Conservation (phyloP, 768 basidiomycete genomes). For the Tephrocybe sp. region DNA sequence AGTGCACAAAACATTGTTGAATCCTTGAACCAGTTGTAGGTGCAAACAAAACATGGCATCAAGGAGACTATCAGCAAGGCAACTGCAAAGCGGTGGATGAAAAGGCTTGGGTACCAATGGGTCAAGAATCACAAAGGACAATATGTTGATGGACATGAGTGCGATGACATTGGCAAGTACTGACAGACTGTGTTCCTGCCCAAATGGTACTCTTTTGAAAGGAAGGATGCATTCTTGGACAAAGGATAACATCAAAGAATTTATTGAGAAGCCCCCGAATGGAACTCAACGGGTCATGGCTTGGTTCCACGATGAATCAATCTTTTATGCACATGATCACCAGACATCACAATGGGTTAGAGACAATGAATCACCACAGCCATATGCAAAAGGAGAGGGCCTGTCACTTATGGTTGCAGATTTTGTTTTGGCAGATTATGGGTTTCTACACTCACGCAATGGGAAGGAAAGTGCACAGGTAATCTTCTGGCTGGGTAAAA, state of each 20-base stretch:
- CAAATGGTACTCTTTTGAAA: conserved; percentile 13
- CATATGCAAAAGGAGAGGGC: conserved; percentile 33
- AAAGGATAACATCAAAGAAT: conserved; percentile 14
- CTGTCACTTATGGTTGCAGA: conserved; percentile 33
- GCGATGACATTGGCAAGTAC: conserved; percentile 28
- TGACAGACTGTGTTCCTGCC: conserved; percentile 22
- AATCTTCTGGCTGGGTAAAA: conserved; percentile 23
- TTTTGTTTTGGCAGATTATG: conserved; percentile 33
- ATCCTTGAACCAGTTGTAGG: conserved; percentile 11
- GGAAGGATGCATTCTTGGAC: conserved; percentile 11
- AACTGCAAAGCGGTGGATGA: conserved; percentile 26
- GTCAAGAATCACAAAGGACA: conserved; percentile 17
- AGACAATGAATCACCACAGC: conserved; percentile 15
- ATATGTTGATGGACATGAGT: conserved; percentile 33
- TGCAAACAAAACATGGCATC: conserved; percentile 9
- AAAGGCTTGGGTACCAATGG: conserved; percentile 23
- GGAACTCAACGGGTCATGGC: conserved; percentile 9
- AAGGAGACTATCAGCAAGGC: conserved; percentile 12
- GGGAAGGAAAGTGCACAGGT: conserved; percentile 18
- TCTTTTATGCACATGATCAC: conserved; percentile 34
- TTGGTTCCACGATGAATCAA: conserved; percentile 33
- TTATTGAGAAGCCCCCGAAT: background rate
- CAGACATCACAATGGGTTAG: conserved; percentile 23
- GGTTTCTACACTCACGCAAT: conserved; percentile 25
- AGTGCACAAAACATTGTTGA: conserved; percentile 21